These are phyloP conservation scores for Sugiyamaella xylanicola DNA, from an alignment of 1,139 yeast species.

Conservation along the genomic window DNA sequence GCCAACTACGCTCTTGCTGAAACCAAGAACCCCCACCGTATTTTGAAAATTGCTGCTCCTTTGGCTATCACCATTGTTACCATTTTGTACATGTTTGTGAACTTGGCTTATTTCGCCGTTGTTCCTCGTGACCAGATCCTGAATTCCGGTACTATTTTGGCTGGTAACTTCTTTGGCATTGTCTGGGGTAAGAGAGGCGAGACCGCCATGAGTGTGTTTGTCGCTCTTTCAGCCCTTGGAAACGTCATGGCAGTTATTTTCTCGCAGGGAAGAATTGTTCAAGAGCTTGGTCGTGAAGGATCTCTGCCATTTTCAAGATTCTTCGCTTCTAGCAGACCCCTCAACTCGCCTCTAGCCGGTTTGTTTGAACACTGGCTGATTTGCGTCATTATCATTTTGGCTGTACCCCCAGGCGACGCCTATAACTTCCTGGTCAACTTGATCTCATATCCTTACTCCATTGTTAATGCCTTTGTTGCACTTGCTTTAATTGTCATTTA, in stretches of 20 bases:
- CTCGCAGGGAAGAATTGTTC: slow-evolving; percentile 77
- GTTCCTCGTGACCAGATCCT: slow-evolving; percentile 65
- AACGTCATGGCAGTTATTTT: slow-evolving; percentile 77
- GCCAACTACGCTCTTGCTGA: slow-evolving; percentile 84
- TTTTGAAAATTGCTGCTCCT: slow-evolving; percentile 73
- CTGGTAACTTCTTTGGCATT: slow-evolving; percentile 71
- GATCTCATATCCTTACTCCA: slow-evolving; percentile 74
- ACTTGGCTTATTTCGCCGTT: slow-evolving; percentile 73
- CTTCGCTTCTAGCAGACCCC: slow-evolving; percentile 57
- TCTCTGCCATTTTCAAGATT: slow-evolving; percentile 66
- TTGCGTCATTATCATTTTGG: slow-evolving; percentile 56
- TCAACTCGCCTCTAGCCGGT: slow-evolving; percentile 59
- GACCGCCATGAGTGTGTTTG: slow-evolving; percentile 67
- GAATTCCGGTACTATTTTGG: slow-evolving; percentile 67
- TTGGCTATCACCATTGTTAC: slow-evolving; percentile 62
- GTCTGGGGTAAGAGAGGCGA: slow-evolving; percentile 73
- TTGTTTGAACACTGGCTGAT: slow-evolving; percentile 57
- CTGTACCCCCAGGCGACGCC: slow-evolving; percentile 77
- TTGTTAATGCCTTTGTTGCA: slow-evolving; percentile 73
- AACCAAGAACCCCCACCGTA: slow-evolving; percentile 67
- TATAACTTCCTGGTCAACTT: slow-evolving; percentile 73
- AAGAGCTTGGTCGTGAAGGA: slow-evolving; percentile 72
- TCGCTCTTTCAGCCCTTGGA: slow-evolving; percentile 74
- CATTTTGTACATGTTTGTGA: slow-evolving; percentile 65
- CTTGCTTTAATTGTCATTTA: slow-evolving; percentile 69